phyloP scores from a whole-genome alignment of 164 flowering plant genomes.

The Vitis cinerea region DNA sequence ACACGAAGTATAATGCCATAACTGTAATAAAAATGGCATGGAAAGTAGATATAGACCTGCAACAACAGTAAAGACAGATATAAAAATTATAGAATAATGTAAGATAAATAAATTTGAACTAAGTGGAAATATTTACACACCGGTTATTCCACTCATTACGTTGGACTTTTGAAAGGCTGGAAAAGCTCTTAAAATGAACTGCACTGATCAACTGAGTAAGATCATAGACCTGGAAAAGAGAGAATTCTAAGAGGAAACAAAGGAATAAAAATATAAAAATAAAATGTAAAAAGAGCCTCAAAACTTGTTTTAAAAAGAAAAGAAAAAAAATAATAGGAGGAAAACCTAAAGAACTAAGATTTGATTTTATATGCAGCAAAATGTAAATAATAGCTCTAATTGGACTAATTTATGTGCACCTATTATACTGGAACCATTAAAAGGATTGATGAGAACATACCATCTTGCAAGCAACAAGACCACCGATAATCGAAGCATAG shows the following conservation, averaged over 20 bases:
- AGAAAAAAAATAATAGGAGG: not conserved
- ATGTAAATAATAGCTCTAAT: not conserved
- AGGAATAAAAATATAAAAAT: not conserved
- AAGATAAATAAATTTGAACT: not conserved
- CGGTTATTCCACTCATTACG: constrained; percentile 41
- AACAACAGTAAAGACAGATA: constrained; percentile 11
- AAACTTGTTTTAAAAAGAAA: not conserved
- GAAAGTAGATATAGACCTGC: constrained; percentile 73
- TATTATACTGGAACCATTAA: not conserved
- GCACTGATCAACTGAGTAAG: constrained; percentile 28
- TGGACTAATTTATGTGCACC: not conserved
- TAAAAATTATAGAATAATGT: not conserved
- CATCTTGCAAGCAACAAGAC: constrained; percentile 32
- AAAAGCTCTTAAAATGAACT: constrained; percentile 29
- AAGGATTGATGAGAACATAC: constrained; percentile 11
- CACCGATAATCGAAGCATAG: constrained; percentile 22
- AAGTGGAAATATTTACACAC: constrained; percentile 12
- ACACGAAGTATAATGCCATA: constrained; percentile 67
- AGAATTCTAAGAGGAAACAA: constrained; percentile 2
- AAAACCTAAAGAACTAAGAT: not conserved
- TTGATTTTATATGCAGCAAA: not conserved
- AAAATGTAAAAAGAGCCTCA: not conserved
- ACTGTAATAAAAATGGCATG: constrained; percentile 76
- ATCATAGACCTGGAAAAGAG: constrained; percentile 34
- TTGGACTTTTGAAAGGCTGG: constrained; percentile 25